Conservation (phyloP, 1,284 basidiomycete species). For the Heterobasidion parviporum region DNA sequence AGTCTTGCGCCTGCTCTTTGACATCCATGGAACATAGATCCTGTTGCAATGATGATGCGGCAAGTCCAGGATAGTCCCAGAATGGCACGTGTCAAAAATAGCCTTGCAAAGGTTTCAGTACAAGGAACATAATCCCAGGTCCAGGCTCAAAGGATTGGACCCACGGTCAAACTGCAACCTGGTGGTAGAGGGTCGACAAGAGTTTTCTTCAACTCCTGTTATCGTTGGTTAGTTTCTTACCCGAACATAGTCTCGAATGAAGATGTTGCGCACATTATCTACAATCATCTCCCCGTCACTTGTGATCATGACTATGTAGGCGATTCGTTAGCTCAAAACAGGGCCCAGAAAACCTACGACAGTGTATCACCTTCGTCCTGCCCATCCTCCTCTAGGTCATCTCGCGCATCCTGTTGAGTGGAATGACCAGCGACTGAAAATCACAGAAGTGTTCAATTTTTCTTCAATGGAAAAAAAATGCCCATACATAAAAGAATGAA, state of each 20-base stretch:
- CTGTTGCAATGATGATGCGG: constrained; percentile 2
- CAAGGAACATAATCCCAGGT: not conserved
- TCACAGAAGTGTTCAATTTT: not conserved
- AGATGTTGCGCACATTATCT: constrained; percentile 8
- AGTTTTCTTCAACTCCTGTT: constrained; percentile 8
- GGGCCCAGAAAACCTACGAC: not conserved
- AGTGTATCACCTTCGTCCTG: constrained; percentile 10
- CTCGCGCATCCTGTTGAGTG: constrained; percentile 7
- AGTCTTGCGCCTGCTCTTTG: constrained; percentile 9
- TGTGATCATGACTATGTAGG: constrained; percentile 8
- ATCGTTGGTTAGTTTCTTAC: not conserved
- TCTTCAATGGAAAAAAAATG: not conserved
- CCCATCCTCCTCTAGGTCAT: constrained; percentile 12
- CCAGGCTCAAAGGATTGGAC: not conserved
- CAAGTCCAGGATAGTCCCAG: constrained; percentile 10
- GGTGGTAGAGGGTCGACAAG: constrained; percentile 10
- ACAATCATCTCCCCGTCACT: constrained; percentile 9
- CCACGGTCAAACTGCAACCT: constrained; percentile 9
- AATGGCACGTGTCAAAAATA: constrained; percentile 11
- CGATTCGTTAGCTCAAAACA: not conserved
- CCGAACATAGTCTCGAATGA: not conserved
- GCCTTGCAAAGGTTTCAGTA: constrained; percentile 3
- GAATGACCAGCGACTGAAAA: constrained; percentile 11
- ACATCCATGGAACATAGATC: constrained; percentile 9
- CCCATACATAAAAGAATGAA: constrained; percentile 12